phyloP scores from a whole-genome alignment of 2,329 filamentous ascomycete genomes.

The Scleromitrula shiraiana region DNA sequence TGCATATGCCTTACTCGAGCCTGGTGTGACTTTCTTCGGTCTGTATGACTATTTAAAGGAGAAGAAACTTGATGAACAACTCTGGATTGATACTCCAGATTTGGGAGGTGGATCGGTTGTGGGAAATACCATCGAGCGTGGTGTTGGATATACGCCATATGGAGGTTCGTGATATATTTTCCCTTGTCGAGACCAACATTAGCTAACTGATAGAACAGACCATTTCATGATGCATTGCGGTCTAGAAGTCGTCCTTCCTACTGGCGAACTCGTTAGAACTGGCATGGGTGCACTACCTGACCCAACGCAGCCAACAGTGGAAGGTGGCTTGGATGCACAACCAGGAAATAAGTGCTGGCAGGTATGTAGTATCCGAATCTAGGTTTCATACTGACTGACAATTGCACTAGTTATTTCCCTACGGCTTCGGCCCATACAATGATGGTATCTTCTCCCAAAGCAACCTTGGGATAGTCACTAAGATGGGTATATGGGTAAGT shows the following conservation, averaged over 20 bases:
- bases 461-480: conserved; percentile 45
- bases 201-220: conserved; percentile 18
- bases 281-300: conserved; percentile 38
- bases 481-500: conserved; percentile 38
- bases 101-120: conserved; percentile 37
- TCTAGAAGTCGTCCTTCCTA: conserved; percentile 39
- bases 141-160: conserved; percentile 40
- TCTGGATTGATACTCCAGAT: conserved; percentile 36
- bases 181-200: not conserved
- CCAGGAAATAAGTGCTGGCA: conserved; percentile 34
- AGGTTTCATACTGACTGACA: not conserved
- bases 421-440: conserved; percentile 30
- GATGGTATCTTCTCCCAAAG: conserved; percentile 44
- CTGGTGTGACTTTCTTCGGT: conserved; percentile 45
- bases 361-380: not conserved
- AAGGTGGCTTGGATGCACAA: conserved; percentile 19
- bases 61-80: conserved; percentile 31
- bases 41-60: conserved; percentile 43
- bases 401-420: conserved; percentile 16
- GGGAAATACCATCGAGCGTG: conserved; percentile 39
- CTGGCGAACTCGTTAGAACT: conserved; percentile 38
- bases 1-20: conserved; percentile 44
- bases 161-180: conserved; percentile 26
- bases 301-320: conserved; percentile 4
- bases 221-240: conserved; percentile 36